Evolutionary conservation across 2,329 filamentous ascomycete genomes (phyloP), one percentile per base, ranked within the genome.

Genomic region (Epichloe gansuensis): DNA sequence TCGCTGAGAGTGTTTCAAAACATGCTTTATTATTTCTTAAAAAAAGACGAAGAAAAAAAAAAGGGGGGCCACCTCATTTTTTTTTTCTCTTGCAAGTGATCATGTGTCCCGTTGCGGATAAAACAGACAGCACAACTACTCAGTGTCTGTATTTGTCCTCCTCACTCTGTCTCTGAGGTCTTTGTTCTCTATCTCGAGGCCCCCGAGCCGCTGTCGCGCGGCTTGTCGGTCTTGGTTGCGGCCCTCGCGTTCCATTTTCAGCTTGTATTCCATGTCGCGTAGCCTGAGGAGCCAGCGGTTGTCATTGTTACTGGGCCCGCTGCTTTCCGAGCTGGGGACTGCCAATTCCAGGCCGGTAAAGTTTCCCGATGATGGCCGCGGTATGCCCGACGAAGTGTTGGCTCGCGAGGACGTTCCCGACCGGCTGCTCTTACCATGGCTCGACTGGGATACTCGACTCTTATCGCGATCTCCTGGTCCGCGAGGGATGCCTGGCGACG

Each of bases 171-270:
- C 75, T 53, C 80, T 74, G 54, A 93, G 68, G 57, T 86, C 81
- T 58, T 84, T 78, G 62, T 89, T 89, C 70, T 89, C 84, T 51
- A 77, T 72, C 63, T 83, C 78, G n/a, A 85, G 77, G 55, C 89
- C 85, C 53, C 89, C 84, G 0, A 95, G 70, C 50, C 91, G 74
- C 70, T 89, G 85, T 51, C 87, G 74, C 31, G 91, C 91, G 25
- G 89, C 89, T 47, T 79, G 85, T 3, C 93, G 81, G 68, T 98
- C 93, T 53, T 95, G 73, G 50, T 94, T 73, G 44, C 93, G 74
- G 1, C 84, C 89, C 67, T 97, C 93, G 13, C 93, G 74, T 70
- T 98, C 93, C 45, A 87, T 83, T 66, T 95, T 95, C 17, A 98
- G 74, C 59, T 94, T 81, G 58, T 84, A 78, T 72, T 98, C 93